These are phyloP conservation scores for Scopulariopsis brevicaulis DNA, from an alignment of 2,329 filamentous ascomycete genomes.

Conservation along the genomic window DNA sequence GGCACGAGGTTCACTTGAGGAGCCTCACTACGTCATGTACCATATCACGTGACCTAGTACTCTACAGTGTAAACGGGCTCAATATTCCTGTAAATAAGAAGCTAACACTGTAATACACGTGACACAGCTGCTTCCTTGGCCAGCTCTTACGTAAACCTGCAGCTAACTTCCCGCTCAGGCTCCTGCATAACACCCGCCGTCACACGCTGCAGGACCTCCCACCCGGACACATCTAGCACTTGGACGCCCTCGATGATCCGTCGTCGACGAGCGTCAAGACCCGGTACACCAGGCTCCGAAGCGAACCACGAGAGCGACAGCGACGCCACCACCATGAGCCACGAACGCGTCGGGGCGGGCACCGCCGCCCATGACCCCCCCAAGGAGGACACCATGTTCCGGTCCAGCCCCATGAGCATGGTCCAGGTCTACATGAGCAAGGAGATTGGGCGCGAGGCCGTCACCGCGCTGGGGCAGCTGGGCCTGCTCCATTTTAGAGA, in stretches of 20 bases:
- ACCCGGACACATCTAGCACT: background rate
- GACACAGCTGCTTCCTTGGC: background rate
- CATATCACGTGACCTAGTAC: background rate
- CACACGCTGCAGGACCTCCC: background rate
- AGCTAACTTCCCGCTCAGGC: background rate
- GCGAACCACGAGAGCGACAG: background rate
- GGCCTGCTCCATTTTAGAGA: conserved; percentile 95
- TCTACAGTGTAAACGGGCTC: too few relatives aligned
- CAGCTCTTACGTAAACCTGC: background rate
- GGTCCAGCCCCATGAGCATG: conserved; percentile 99
- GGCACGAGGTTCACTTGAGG: too few relatives aligned
- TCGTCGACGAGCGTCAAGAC: conserved; percentile 5
- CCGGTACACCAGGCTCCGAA: conserved; percentile 2
- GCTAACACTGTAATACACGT: background rate
- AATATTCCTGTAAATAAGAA: background rate
- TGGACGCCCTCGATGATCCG: conserved; percentile 4
- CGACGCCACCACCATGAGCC: background rate
- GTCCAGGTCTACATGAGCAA: conserved; percentile 99
- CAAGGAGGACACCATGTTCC: conserved; percentile 88
- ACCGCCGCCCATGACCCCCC: background rate
- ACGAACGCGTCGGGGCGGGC: background rate
- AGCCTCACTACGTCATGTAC: background rate
- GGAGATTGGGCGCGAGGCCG: conserved; percentile 95
- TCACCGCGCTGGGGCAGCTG: conserved; percentile 91
- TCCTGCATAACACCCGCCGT: background rate